phyloP scores from a whole-genome alignment of 2,329 filamentous ascomycete species.

The Sphaerulina populicola region DNA sequence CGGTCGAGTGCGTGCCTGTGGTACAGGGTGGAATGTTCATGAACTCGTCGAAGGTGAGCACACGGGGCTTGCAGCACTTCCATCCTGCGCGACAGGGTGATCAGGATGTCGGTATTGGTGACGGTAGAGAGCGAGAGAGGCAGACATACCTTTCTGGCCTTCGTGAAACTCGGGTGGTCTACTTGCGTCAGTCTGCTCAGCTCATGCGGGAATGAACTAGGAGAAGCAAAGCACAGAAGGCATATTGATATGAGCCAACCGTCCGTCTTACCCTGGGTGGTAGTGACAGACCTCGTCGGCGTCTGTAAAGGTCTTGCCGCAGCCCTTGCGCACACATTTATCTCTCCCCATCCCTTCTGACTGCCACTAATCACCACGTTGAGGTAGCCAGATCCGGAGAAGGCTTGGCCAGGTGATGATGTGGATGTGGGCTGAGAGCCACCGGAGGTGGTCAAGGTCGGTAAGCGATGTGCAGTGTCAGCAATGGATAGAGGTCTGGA shows the following conservation, averaged over 20 bases:
- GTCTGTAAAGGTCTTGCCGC: constrained; percentile 79
- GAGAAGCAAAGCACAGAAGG: background rate
- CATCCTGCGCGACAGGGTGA: constrained; percentile 54
- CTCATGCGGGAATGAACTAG: background rate
- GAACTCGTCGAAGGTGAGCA: constrained; percentile 97
- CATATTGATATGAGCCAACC: constrained; percentile 8
- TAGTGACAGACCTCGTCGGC: constrained; percentile 77
- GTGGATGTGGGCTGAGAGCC: constrained; percentile 32
- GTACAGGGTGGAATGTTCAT: constrained; percentile 87
- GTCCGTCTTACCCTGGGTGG: constrained; percentile 48
- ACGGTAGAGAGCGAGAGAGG: constrained; percentile 3
- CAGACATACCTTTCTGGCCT: constrained; percentile 79
- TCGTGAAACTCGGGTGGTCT: constrained; percentile 77
- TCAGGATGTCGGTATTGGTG: background rate
- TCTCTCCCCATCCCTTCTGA: no score
- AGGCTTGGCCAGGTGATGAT: constrained; percentile 34
- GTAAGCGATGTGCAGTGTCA: constrained; percentile 5
- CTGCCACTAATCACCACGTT: constrained; percentile 46
- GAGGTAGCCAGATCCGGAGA: constrained; percentile 53
- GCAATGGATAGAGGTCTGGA: no score
- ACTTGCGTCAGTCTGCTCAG: background rate
- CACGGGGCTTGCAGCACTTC: constrained; percentile 97
- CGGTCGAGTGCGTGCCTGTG: constrained; percentile 80
- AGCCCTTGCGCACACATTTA: constrained; percentile 96
- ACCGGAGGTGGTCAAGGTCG: constrained; percentile 26